These are phyloP conservation scores for Euphorbia tirucalli DNA, from an alignment of 345 rosid species.

Conservation along the genomic window DNA sequence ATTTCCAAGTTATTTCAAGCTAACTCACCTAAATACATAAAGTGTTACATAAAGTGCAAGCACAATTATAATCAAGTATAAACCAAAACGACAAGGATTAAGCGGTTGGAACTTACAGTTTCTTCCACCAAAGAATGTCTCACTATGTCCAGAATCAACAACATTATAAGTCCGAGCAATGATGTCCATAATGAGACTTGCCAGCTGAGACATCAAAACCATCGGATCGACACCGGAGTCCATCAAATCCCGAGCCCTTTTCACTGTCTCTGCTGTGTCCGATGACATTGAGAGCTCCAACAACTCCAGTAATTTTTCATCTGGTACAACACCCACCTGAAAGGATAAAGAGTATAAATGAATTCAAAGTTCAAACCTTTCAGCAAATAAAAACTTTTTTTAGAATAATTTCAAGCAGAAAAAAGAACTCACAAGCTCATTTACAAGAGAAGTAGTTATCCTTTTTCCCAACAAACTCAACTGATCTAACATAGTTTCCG, in stretches of 20 bases:
- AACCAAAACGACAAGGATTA: no score
- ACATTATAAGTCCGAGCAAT: slow-evolving; percentile 81
- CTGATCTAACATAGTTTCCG: slow-evolving; percentile 97
- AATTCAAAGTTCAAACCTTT: slow-evolving; percentile 9
- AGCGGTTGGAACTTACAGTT: slow-evolving; percentile 57
- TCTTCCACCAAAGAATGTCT: slow-evolving; percentile 55
- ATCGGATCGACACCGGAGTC: slow-evolving; percentile 94
- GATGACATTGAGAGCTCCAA: slow-evolving; percentile 95
- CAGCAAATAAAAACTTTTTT: not conserved
- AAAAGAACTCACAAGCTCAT: slow-evolving; percentile 79
- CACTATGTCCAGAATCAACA: slow-evolving; percentile 43
- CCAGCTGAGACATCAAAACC: slow-evolving; percentile 95
- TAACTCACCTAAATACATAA: not conserved
- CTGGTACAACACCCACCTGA: slow-evolving; percentile 95
- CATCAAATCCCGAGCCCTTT: slow-evolving; percentile 88
- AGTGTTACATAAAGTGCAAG: not conserved
- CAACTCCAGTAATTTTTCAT: slow-evolving; percentile 86
- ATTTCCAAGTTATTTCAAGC: not conserved
- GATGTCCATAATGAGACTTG: slow-evolving; percentile 94
- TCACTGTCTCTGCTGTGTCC: slow-evolving; percentile 89
- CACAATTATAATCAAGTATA: not conserved
- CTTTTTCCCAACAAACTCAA: slow-evolving; percentile 88
- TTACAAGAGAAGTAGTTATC: slow-evolving; percentile 76
- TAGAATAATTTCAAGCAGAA: not conserved
- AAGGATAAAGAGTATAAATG: slow-evolving; percentile 2